These are phyloP conservation scores for Debaryomycetaceae sp. DNA, from an alignment of 1,139 yeast genomes.

Conservation along the genomic window DNA sequence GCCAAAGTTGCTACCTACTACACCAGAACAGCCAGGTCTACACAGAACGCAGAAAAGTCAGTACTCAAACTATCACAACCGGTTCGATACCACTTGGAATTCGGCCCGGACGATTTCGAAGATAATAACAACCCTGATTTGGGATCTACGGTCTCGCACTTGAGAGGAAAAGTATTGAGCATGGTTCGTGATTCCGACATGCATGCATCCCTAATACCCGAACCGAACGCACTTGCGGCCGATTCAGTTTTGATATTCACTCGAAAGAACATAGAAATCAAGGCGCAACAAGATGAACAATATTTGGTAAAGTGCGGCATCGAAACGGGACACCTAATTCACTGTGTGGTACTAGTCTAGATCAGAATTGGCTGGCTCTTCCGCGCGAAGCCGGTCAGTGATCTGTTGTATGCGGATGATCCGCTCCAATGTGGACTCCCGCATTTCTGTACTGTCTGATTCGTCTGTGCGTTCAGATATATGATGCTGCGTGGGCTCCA, in stretches of 20 bases:
- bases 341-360: slow-evolving; percentile 20
- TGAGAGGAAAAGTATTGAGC: slow-evolving; percentile 41
- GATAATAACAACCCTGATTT: slow-evolving; percentile 47
- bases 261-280: slow-evolving; percentile 16
- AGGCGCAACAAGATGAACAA: slow-evolving; percentile 22
- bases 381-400: too few relatives aligned
- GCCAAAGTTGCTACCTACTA: slow-evolving; percentile 2
- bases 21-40: slow-evolving; percentile 17
- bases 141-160: slow-evolving; percentile 57
- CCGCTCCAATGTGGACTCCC: slow-evolving; percentile 45
- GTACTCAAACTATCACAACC: slow-evolving; percentile 18
- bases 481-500: too few relatives aligned
- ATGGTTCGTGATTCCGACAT: slow-evolving; percentile 41
- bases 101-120: slow-evolving; percentile 70
- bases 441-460: too few relatives aligned
- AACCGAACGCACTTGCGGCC: not conserved
- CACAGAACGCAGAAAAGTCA: slow-evolving; percentile 1
- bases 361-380: not conserved
- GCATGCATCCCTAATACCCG: slow-evolving; percentile 1
- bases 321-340: slow-evolving; percentile 56
- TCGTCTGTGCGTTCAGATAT: too few relatives aligned
- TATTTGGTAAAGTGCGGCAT: slow-evolving; percentile 52
- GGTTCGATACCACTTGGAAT: slow-evolving; percentile 58
- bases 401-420: slow-evolving; percentile 52
- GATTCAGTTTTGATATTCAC: slow-evolving; percentile 14